A percentile compares a stretch with the other conserved stretches of the same genome.
phyloP scores from a whole-genome alignment of 164 flowering plant genomes.

The Saururus chinensis region DNA sequence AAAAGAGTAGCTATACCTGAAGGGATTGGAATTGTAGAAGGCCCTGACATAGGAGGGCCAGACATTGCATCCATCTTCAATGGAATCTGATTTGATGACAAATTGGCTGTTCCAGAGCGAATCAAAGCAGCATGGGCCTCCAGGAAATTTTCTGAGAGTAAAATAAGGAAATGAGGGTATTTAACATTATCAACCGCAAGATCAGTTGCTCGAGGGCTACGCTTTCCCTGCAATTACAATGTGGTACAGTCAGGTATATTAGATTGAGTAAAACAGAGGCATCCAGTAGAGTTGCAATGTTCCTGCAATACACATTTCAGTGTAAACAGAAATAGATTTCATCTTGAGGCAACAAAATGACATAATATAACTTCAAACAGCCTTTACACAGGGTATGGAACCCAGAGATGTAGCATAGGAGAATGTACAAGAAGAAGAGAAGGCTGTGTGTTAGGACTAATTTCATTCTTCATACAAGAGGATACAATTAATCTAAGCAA shows the following conservation, averaged over 20 bases:
- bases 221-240: conserved; percentile 51
- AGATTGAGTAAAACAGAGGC: neutral
- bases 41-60: conserved; percentile 47
- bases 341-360: too few species aligned
- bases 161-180: conserved; percentile 62
- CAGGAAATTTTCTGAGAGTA: conserved; percentile 72
- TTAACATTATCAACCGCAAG: conserved; percentile 55
- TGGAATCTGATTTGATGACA: conserved; percentile 55
- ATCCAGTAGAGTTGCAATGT: neutral
- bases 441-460: too few species aligned
- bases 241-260: conserved; percentile 4
- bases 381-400: too few species aligned
- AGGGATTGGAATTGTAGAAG: conserved; percentile 49
- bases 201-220: conserved; percentile 54
- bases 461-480: too few species aligned
- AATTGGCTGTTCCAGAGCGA: conserved; percentile 49
- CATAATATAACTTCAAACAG: too few species aligned
- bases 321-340: too few species aligned
- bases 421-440: too few species aligned
- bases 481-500: too few species aligned
- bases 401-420: too few species aligned
- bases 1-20: conserved; percentile 36
- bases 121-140: conserved; percentile 83
- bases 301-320: neutral
- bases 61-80: conserved; percentile 50